Evolutionary conservation across 2,329 filamentous ascomycete species (phyloP).

Genomic region (Talaromyces sp.): DNA sequence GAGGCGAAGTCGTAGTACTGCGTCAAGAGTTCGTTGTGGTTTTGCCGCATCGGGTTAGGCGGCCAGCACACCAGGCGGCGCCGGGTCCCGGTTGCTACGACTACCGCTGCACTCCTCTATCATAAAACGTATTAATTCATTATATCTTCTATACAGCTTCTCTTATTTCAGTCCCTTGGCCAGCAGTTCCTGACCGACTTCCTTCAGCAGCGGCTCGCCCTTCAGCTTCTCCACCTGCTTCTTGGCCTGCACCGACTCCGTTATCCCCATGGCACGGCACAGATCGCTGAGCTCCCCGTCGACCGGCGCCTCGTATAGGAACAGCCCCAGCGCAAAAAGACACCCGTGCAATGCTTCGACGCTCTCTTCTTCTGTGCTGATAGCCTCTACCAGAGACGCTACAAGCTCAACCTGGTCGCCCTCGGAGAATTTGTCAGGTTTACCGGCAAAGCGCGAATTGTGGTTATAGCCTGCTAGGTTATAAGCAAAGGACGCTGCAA

Average conservation of each 20-base stretch:
- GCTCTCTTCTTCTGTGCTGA: constrained; percentile 49
- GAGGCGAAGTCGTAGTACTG: background rate
- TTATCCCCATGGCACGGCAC: constrained; percentile 71
- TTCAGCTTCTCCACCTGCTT: constrained; percentile 51
- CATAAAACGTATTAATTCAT: background rate
- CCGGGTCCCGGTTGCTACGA: constrained; percentile 8
- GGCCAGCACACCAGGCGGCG: background rate
- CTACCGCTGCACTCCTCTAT: background rate
- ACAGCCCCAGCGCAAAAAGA: constrained; percentile 67
- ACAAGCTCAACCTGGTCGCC: constrained; percentile 74
- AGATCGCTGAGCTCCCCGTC: constrained; percentile 76
- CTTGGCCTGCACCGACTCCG: constrained; percentile 55
- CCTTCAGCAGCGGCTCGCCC: constrained; percentile 53
- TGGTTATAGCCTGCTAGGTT: constrained; percentile 73
- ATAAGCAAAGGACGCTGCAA: constrained; percentile 76
- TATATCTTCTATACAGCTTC: background rate
- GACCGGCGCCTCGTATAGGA: constrained; percentile 65
- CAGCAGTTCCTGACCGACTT: constrained; percentile 43
- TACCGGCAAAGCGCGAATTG: constrained; percentile 55
- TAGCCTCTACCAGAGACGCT: constrained; percentile 73
- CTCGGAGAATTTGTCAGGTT: constrained; percentile 57
- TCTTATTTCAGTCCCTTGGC: constrained; percentile 27
- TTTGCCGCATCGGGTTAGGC: constrained; percentile 20
- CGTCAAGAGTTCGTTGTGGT: constrained; percentile 17
- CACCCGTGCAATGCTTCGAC: constrained; percentile 71